Percentiles rank a stretch among this genome's conserved stretches.
phyloP scores from a whole-genome alignment of 1,284 basidiomycete genomes.

The Pseudomicrostroma phylloplanum region DNA sequence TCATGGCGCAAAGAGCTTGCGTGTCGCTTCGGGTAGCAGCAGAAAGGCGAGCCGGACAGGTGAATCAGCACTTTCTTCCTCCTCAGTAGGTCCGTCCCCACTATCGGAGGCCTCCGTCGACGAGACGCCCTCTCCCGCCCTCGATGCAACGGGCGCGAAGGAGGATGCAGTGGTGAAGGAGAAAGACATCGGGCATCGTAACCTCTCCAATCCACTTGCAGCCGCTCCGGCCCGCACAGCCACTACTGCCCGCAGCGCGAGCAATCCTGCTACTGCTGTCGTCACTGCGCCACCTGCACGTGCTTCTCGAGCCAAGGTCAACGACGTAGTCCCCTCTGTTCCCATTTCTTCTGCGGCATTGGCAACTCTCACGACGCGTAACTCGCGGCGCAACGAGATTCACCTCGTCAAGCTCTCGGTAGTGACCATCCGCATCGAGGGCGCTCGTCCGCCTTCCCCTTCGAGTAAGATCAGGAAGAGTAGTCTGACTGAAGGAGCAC shows the following conservation, averaged over 20 bases:
- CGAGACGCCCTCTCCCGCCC: too few species aligned
- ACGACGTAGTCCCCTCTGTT: neutral
- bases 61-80: too few species aligned
- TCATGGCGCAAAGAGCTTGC: too few species aligned
- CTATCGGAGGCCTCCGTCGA: too few species aligned
- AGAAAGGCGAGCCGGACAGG: too few species aligned
- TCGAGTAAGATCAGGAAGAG: slow-evolving; percentile 8
- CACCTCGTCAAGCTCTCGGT: slow-evolving; percentile 5
- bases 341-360: slow-evolving; percentile 8
- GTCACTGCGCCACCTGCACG: neutral
- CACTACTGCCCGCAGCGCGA: neutral
- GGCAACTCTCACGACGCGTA: neutral
- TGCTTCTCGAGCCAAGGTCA: too few species aligned
- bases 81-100: too few species aligned
- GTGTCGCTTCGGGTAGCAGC: too few species aligned
- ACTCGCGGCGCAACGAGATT: slow-evolving; percentile 9
- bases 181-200: neutral
- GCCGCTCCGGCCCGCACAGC: neutral
- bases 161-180: slow-evolving; percentile 1
- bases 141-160: neutral
- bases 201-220: neutral
- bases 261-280: neutral
- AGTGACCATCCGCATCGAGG: slow-evolving; percentile 6
- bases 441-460: slow-evolving; percentile 8
- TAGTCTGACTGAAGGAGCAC: neutral